Conservation (phyloP, 2,329 filamentous ascomycete genomes). For the Aspergillus udagawae region DNA sequence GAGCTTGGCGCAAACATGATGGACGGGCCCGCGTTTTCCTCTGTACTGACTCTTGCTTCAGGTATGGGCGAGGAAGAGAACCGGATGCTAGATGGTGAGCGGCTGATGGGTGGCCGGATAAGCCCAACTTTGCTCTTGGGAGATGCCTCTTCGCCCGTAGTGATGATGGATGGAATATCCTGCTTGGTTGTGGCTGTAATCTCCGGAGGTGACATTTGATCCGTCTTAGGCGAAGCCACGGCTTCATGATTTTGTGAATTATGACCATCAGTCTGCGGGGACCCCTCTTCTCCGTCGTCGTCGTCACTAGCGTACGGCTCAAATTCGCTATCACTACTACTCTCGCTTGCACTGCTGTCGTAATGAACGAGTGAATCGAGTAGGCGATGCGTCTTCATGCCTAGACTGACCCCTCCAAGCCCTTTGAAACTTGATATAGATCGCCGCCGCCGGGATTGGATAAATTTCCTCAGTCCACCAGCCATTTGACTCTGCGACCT, state of each 20-base stretch:
- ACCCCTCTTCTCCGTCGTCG: slow-evolving; percentile 29
- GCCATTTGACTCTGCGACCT: slow-evolving; percentile 46
- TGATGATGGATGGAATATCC: slow-evolving; percentile 24
- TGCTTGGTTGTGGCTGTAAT: background rate
- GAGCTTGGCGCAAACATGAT: slow-evolving; percentile 67
- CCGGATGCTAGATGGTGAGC: slow-evolving; percentile 32
- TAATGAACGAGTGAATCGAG: slow-evolving; percentile 57
- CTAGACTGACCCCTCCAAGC: slow-evolving; percentile 60
- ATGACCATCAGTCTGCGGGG: slow-evolving; percentile 7
- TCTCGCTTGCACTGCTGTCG: slow-evolving; percentile 44
- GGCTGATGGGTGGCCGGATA: slow-evolving; percentile 24
- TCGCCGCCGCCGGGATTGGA: slow-evolving; percentile 54
- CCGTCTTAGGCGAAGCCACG: background rate
- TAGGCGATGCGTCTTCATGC: slow-evolving; percentile 72
- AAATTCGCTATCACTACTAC: slow-evolving; percentile 38
- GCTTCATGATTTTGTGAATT: background rate
- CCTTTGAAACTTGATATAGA: slow-evolving; percentile 46
- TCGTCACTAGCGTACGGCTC: slow-evolving; percentile 39
- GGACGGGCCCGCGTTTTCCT: slow-evolving; percentile 62
- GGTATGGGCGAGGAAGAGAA: slow-evolving; percentile 73
- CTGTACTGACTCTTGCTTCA: slow-evolving; percentile 61
- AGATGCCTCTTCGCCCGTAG: slow-evolving; percentile 19
- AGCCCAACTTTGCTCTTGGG: slow-evolving; percentile 17
- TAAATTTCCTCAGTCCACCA: slow-evolving; percentile 58
- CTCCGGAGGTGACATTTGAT: slow-evolving; percentile 1